These are phyloP conservation scores for Penstemon eatonii DNA, from an alignment of 257 asterid species.

Conservation along the genomic window DNA sequence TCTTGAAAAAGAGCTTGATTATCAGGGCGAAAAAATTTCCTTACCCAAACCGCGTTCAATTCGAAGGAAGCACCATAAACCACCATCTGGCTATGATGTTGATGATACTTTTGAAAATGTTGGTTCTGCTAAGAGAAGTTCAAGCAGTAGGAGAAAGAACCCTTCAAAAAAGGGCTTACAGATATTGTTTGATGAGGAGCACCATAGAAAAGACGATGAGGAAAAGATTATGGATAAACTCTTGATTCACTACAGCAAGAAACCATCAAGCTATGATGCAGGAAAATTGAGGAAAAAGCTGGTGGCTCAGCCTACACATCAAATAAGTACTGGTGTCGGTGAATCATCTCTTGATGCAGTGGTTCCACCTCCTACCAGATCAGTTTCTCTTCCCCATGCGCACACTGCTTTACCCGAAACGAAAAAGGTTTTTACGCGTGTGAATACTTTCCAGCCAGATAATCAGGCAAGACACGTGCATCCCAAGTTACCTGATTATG, in stretches of 20 bases:
- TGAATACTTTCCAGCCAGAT: slow-evolving; percentile 75
- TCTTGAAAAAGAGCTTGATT: slow-evolving; percentile 37
- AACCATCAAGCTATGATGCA: slow-evolving; percentile 52
- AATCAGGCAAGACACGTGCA: slow-evolving; percentile 82
- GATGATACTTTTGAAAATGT: slow-evolving; percentile 44
- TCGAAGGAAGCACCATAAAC: slow-evolving; percentile 67
- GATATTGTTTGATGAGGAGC: slow-evolving; percentile 55
- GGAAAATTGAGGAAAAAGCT: slow-evolving; percentile 42
- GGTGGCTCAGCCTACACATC: slow-evolving; percentile 33
- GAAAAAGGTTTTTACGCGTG: slow-evolving; percentile 56
- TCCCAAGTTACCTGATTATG: slow-evolving; percentile 91
- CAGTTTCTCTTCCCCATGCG: slow-evolving; percentile 69
- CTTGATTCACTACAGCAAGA: slow-evolving; percentile 84
- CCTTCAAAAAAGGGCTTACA: slow-evolving; percentile 67
- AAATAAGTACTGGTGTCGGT: slow-evolving; percentile 30
- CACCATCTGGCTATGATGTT: slow-evolving; percentile 41
- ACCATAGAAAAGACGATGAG: slow-evolving; percentile 54
- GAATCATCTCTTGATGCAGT: slow-evolving; percentile 46
- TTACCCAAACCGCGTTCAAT: slow-evolving; percentile 71
- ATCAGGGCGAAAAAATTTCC: slow-evolving; percentile 43
- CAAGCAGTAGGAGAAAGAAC: slow-evolving; percentile 75
- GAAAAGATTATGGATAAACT: slow-evolving; percentile 81
- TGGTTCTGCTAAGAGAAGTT: slow-evolving; percentile 44
- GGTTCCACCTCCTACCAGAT: slow-evolving; percentile 52
- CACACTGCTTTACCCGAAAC: slow-evolving; percentile 40